A percentile compares a stretch with the other conserved stretches of the same genome.
Conservation (phyloP, 305 asterid genomes). For the Rubia balearica region DNA sequence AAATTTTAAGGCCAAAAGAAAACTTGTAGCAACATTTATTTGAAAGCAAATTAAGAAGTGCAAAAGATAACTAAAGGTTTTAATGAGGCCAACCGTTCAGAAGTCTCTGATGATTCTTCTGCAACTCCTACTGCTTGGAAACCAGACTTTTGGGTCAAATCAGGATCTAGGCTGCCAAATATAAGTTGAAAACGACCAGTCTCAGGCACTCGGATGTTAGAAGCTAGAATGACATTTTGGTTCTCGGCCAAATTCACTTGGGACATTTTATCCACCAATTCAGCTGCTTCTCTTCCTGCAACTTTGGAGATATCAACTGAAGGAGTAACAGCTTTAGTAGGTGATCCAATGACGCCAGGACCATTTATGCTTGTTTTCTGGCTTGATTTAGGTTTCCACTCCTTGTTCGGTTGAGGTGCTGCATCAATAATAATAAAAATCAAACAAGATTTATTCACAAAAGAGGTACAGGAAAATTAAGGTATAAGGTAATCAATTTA, state of each 20-base stretch:
- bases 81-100: conserved; percentile 49
- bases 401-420: conserved; percentile 76
- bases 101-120: conserved; percentile 43
- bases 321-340: conserved; percentile 52
- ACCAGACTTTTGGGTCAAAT: conserved; percentile 32
- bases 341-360: conserved; percentile 52
- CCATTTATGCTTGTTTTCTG: conserved; percentile 44
- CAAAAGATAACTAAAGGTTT: neutral
- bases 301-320: conserved; percentile 15
- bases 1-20: too few relatives aligned
- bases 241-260: conserved; percentile 47
- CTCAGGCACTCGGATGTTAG: conserved; percentile 89
- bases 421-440: conserved; percentile 23
- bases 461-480: neutral
- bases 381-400: conserved; percentile 92
- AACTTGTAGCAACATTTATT: too few relatives aligned
- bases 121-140: conserved; percentile 30
- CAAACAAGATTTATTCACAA: conserved; percentile 20
- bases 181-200: conserved; percentile 70
- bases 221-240: conserved; percentile 83
- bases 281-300: conserved; percentile 40
- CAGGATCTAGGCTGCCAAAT: conserved; percentile 81
- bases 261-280: conserved; percentile 48
- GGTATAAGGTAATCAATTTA: conserved; percentile 4
- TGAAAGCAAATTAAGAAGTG: neutral